phyloP scores from a whole-genome alignment of 2,329 filamentous ascomycete genomes.

The Aureobasidium namibiae region DNA sequence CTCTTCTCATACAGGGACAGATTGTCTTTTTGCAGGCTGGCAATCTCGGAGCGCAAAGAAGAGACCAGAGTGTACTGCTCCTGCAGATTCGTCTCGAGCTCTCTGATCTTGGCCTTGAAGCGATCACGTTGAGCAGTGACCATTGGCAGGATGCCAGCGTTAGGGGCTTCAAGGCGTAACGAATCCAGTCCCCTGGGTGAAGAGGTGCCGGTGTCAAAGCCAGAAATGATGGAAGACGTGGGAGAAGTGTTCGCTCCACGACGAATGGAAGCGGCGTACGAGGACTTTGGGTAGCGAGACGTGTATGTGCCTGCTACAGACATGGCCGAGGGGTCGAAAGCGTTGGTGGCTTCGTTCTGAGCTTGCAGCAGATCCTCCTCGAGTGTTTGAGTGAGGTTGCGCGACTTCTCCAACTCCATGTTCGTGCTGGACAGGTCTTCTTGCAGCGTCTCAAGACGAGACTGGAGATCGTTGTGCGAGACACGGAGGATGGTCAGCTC shows the following conservation, averaged over 20 bases:
- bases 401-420: conserved; percentile 75
- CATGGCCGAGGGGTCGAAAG: conserved; percentile 74
- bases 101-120: conserved; percentile 90
- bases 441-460: conserved; percentile 68
- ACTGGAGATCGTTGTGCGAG: conserved; percentile 85
- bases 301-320: conserved; percentile 89
- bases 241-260: conserved; percentile 71
- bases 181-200: conserved; percentile 43
- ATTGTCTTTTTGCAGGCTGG: conserved; percentile 91
- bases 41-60: conserved; percentile 80
- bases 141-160: conserved; percentile 89
- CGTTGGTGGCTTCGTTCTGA: conserved; percentile 75
- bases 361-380: conserved; percentile 86
- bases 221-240: conserved; percentile 95
- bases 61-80: conserved; percentile 76
- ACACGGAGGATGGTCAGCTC: conserved; percentile 89
- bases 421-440: conserved; percentile 77
- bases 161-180: conserved; percentile 55
- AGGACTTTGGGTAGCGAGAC: conserved; percentile 65
- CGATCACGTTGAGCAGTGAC: conserved; percentile 95
- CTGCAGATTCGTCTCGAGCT: conserved; percentile 84
- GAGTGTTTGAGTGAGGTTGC: conserved; percentile 76
- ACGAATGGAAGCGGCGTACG: conserved; percentile 48
- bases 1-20: conserved; percentile 96
- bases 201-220: conserved; percentile 66